Base-by-base conservation (phyloP, 1,139 yeast species). In the Blastobotrys capitulatus region DNA sequence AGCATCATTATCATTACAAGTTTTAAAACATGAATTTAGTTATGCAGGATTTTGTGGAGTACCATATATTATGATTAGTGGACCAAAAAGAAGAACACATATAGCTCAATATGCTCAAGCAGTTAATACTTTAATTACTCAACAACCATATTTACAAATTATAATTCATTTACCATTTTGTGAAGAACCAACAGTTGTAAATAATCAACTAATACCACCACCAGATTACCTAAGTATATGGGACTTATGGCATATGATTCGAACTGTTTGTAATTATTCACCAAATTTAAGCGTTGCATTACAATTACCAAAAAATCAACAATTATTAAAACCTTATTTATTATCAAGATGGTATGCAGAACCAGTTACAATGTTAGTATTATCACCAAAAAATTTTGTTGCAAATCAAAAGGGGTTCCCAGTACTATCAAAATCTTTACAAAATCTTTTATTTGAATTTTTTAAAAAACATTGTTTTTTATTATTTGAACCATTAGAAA, bases 211-310 rank as follows among this genome's bases (percentile, higher is more conserved):
- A 15, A 69, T 62, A 26, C 75, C 77, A 29, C 75, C 75, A 15
- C 63, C 72, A 15, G 83, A 80, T 60, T 68, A 75, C 7, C 61
- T 81, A 36, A 77, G 82, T 2, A 78, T 83, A 1, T 82, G 88
- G 88, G 85, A 80, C 50, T 73, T 80, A 57, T 82, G 88, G 88
- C 79, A 82, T 58, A 73, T 83, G 0, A 74, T 82, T 10, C 67
- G 86, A 25, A 69, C 73, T 7, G 67, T 75, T 37, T 78, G 82
- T 57, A 72, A 74, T 48, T 79, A 80, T 56, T 72, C 80, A 41
- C 57, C 66, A 1, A 73, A 77, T 25, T 65, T 83, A 15, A 73
- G 78, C 1, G 75, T 82, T 4, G 80, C 85, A 0, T 63, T 82
- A 31, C 84, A 81, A 12, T 65, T 82, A 2, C 82, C 84, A 4